phyloP scores from a whole-genome alignment of 306 rosid genomes.

The Trichosanthes cucumerina region DNA sequence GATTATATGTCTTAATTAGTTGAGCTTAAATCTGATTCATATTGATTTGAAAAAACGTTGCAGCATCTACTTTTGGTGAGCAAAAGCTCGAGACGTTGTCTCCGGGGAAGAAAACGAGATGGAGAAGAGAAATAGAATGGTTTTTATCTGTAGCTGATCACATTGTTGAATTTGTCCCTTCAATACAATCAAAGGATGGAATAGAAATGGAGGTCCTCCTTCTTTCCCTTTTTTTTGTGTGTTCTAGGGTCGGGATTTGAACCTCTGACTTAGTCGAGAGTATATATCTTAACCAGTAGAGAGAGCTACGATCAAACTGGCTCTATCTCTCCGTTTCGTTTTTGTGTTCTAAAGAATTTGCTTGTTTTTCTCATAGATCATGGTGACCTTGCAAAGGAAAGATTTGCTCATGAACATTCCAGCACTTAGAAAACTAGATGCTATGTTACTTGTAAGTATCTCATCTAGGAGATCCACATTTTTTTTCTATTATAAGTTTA shows the following conservation, averaged over 20 bases:
- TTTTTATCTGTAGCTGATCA: constrained; percentile 82
- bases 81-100: constrained; percentile 66
- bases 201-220: constrained; percentile 59
- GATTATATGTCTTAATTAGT: neutral
- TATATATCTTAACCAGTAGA: neutral
- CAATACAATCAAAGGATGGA: constrained; percentile 69
- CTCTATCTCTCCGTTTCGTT: too few species aligned
- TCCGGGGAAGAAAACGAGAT: constrained; percentile 49
- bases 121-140: constrained; percentile 89
- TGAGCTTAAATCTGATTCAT: neutral
- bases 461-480: neutral
- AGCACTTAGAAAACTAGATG: constrained; percentile 74
- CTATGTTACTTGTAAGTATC: constrained; percentile 69
- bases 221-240: neutral
- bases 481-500: too few species aligned
- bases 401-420: constrained; percentile 84
- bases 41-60: neutral
- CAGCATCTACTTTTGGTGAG: constrained; percentile 89
- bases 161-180: constrained; percentile 79
- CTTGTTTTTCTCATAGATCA: constrained; percentile 38
- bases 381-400: constrained; percentile 78
- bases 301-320: neutral
- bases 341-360: neutral
- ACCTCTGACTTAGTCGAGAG: neutral
- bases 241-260: too few species aligned